A percentile compares a stretch with the other conserved stretches of the same genome.
Evolutionary conservation across 495 filamentous ascomycete genomes (phyloP).

Genomic region (Aspergillus ellipticus): DNA sequence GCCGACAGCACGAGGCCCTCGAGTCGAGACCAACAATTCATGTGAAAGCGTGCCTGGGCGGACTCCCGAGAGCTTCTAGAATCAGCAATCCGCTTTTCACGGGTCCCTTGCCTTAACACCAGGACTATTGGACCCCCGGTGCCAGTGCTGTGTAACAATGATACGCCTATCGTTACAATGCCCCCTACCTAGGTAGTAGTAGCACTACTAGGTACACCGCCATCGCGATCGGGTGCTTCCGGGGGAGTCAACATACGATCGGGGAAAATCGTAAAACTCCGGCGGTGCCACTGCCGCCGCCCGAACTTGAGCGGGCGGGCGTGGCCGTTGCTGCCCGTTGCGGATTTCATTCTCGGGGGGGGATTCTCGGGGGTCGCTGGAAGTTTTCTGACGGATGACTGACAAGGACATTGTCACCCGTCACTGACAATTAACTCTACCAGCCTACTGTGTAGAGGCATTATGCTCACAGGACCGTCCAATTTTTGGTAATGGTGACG

Average conservation of each 20-base stretch:
- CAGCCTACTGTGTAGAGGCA: too few species aligned
- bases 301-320: background rate
- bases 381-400: background rate
- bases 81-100: background rate
- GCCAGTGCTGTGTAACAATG: too few species aligned
- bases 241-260: conserved; percentile 13
- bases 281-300: background rate
- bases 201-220: too few species aligned
- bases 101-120: background rate
- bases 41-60: background rate
- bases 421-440: too few species aligned
- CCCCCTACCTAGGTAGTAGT: background rate
- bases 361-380: background rate
- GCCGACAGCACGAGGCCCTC: background rate
- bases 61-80: background rate
- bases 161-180: background rate
- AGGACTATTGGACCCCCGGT: background rate
- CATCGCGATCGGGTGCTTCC: conserved; percentile 13
- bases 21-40: background rate
- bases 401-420: background rate
- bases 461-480: background rate
- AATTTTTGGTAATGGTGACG: conserved; percentile 2
- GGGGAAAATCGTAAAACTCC: conserved; percentile 10
- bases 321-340: background rate
- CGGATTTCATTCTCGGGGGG: background rate